Evolutionary conservation across 495 filamentous ascomycete species (phyloP).

Genomic region (Tetracladium setigerum): DNA sequence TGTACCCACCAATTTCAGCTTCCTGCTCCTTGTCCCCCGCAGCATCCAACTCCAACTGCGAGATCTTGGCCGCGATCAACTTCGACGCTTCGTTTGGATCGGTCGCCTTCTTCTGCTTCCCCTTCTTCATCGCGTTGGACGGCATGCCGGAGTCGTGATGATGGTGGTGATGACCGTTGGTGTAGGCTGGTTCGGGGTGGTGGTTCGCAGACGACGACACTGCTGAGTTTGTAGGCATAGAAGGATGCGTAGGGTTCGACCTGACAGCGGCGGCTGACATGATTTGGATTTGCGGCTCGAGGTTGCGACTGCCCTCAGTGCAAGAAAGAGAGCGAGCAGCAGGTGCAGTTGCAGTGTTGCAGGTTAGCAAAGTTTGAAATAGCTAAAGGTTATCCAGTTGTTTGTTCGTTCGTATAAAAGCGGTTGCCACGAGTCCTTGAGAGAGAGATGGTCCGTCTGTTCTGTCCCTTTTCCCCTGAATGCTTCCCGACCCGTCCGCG

Average conservation of each 20-base stretch:
- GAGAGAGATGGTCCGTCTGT: no score
- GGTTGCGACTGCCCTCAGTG: background rate
- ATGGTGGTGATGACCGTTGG: conserved; percentile 23
- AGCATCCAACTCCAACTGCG: conserved; percentile 86
- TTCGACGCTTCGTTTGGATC: conserved; percentile 85
- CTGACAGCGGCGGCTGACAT: conserved; percentile 19
- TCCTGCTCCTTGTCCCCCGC: conserved; percentile 94
- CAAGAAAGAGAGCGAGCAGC: no score
- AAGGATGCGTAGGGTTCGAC: conserved; percentile 1
- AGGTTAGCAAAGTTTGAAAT: no score
- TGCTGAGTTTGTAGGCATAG: conserved; percentile 1
- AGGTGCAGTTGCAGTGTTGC: no score
- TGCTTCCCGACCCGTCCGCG: no score
- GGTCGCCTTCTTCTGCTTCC: conserved; percentile 57
- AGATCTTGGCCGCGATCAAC: conserved; percentile 85
- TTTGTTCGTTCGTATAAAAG: no score
- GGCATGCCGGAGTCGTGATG: conserved; percentile 13
- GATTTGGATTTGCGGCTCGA: background rate
- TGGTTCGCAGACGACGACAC: conserved; percentile 7
- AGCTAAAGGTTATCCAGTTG: no score
- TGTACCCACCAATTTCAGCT: conserved; percentile 84
- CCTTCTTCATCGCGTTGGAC: conserved; percentile 47
- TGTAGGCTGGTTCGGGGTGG: conserved; percentile 15
- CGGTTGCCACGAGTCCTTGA: no score
- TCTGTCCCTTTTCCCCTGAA: no score